Base-by-base conservation (phyloP, 1,284 basidiomycete genomes). In the Schizopora paradoxa region DNA sequence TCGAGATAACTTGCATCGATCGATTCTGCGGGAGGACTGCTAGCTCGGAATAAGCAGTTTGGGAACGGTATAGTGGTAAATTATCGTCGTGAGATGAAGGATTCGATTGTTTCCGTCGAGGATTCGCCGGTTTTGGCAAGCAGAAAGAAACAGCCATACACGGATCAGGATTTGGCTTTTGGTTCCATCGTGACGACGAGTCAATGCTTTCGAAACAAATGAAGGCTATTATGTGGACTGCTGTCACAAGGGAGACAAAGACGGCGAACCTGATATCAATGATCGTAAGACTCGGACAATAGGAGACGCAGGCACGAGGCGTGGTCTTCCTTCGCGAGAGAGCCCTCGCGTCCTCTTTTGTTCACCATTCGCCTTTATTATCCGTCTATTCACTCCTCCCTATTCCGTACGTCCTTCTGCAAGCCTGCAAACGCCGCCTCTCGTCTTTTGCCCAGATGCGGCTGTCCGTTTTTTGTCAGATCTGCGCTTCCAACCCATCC, bases 231-330 rank as follows among this genome's bases (percentile, higher is more conserved):
- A 43, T 43, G 29, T 23, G 18, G 21, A 19, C 18, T 25, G 18
- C 23, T 22, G 38, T 37, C 39, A 47, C 41, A 47, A 31, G 40
- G 40, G 7, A 42, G 26, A 47, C 40, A 47, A 42, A 35, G 31
- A 47, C 46, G 33, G 36, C 19, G 7, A 18, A 28, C 35, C 16
- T 21, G 10, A 19, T 29, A 33, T 18, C 36, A 34, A 48, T 40
- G 35, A 48, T 42, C 33, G 44, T 48, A 48, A 35, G 22, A 43
- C 26, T 43, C 16, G 29, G 46, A 22, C 47, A 13, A 29, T 41
- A 21, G 47, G 42, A 48, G n/a, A 48, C 44, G 47, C 36, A 48
- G 47, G 47, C 41, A 48, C 47, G 41, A 38, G 34, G 41, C 26
- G 14, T 11, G 21, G 18, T 13, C 13, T 14, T 37, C 25, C 19